Evolutionary conservation across 208 protist genomes (phyloP).

Genomic region (Phytomonas serpens): DNA sequence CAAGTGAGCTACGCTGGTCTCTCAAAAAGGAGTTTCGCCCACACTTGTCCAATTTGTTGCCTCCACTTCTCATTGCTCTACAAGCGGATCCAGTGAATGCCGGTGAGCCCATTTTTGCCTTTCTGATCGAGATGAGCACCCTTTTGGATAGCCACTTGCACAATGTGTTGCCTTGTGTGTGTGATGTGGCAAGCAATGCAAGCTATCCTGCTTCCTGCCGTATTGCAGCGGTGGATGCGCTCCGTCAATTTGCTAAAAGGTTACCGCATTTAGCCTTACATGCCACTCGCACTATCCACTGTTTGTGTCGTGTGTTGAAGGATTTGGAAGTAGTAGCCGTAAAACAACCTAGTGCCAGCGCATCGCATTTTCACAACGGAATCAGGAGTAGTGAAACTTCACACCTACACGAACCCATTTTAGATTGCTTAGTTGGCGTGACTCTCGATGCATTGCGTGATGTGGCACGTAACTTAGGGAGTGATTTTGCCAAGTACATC

Average conservation of each 20-base stretch:
- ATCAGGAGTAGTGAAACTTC: slow-evolving; percentile 16
- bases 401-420: background rate
- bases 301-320: slow-evolving; percentile 68
- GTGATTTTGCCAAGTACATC: slow-evolving; percentile 74
- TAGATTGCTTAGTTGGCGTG: slow-evolving; percentile 31
- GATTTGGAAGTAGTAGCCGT: slow-evolving; percentile 31
- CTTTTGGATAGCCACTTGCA: slow-evolving; percentile 73
- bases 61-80: slow-evolving; percentile 51
- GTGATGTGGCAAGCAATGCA: slow-evolving; percentile 59
- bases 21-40: slow-evolving; percentile 81
- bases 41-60: slow-evolving; percentile 59
- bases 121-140: slow-evolving; percentile 63
- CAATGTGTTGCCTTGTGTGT: slow-evolving; percentile 72
- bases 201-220: slow-evolving; percentile 45
- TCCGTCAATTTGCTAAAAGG: slow-evolving; percentile 61
- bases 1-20: slow-evolving; percentile 57
- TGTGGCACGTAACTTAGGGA: slow-evolving; percentile 70
- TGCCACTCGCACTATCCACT: slow-evolving; percentile 73
- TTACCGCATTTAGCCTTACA: slow-evolving; percentile 59
- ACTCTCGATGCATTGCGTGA: slow-evolving; percentile 49
- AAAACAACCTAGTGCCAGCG: background rate
- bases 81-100: slow-evolving; percentile 43
- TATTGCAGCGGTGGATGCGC: slow-evolving; percentile 41
- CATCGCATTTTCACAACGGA: background rate
- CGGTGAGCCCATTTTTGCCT: slow-evolving; percentile 62